Evolutionary conservation across 768 basidiomycete genomes (phyloP).

Genomic region (Piloderma croceum): DNA sequence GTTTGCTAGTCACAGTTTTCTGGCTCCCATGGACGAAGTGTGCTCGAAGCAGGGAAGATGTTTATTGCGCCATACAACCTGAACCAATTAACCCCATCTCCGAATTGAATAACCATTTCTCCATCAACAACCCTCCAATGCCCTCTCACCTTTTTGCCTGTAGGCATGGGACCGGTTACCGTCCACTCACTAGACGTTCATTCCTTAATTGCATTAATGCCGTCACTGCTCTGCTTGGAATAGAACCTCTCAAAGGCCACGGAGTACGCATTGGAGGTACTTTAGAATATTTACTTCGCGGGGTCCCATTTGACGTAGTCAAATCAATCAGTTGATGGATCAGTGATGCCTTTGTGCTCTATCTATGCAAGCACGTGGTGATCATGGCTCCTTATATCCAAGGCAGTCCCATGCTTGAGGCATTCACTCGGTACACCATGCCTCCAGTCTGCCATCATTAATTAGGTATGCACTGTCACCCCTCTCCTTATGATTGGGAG

Average conservation of each 20-base stretch:
- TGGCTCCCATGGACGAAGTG: conserved; percentile 26
- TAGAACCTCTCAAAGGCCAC: conserved; percentile 23
- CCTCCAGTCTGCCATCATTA: too few species aligned
- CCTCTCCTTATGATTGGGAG: too few species aligned
- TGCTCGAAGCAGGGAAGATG: conserved; percentile 22
- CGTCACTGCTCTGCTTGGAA: conserved; percentile 6
- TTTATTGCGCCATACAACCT: conserved; percentile 27
- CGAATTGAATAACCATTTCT: conserved; percentile 22
- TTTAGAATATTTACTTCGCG: conserved; percentile 32
- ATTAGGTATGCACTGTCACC: too few species aligned
- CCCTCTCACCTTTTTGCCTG: conserved; percentile 29
- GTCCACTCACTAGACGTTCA: conserved; percentile 23
- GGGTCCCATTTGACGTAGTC: conserved; percentile 32
- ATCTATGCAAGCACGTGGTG: conserved; percentile 22
- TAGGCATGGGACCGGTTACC: background rate
- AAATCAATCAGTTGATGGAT: conserved; percentile 33
- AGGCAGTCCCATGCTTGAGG: conserved; percentile 10
- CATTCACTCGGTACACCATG: conserved; percentile 14
- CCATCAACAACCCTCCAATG: conserved; percentile 22
- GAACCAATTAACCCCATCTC: conserved; percentile 19
- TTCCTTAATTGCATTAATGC: conserved; percentile 17
- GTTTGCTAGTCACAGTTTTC: conserved; percentile 21
- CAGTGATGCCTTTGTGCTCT: conserved; percentile 27
- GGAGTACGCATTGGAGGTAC: conserved; percentile 26
- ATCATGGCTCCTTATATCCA: conserved; percentile 30